Percentiles rank a stretch among this genome's conserved stretches.
Conservation (phyloP, 176 grass and related monocot species). For the Oryza rufipogon region DNA sequence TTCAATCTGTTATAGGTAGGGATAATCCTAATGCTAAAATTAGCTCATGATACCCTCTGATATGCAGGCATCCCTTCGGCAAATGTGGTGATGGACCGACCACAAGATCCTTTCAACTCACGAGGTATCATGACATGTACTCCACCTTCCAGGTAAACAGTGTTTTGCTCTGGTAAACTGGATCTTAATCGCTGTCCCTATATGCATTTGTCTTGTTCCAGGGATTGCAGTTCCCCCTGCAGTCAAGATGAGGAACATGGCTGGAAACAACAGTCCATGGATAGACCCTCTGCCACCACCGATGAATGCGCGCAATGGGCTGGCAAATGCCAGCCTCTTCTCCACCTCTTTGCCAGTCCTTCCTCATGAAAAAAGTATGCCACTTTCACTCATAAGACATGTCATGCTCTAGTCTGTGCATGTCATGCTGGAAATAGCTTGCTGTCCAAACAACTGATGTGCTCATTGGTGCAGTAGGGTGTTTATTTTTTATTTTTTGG, state of each 20-base stretch:
- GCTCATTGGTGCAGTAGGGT: background rate
- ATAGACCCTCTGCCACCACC: slow-evolving; percentile 19
- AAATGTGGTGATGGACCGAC: slow-evolving; percentile 49
- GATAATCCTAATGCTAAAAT: slow-evolving; percentile 1
- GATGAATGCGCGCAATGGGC: slow-evolving; percentile 22
- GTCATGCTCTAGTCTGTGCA: background rate
- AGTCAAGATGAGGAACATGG: slow-evolving; percentile 34
- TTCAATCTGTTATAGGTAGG: background rate
- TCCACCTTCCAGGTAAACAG: background rate
- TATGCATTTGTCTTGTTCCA: background rate
- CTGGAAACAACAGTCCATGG: slow-evolving; percentile 45
- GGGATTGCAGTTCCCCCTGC: slow-evolving; percentile 43
- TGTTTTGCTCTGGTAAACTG: background rate
- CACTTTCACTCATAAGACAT: background rate
- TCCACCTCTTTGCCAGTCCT: slow-evolving; percentile 86
- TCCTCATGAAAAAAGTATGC: slow-evolving; percentile 68
- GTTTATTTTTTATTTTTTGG: background rate
- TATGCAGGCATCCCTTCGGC: slow-evolving; percentile 16
- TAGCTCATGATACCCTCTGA: background rate
- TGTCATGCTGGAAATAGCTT: background rate
- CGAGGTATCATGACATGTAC: slow-evolving; percentile 29
- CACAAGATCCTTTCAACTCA: slow-evolving; percentile 30
- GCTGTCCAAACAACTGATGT: background rate
- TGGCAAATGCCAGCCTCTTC: slow-evolving; percentile 74
- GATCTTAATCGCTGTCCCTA: background rate